Conservation (phyloP, 2,329 filamentous ascomycete species). For the Lanzia echinophila region DNA sequence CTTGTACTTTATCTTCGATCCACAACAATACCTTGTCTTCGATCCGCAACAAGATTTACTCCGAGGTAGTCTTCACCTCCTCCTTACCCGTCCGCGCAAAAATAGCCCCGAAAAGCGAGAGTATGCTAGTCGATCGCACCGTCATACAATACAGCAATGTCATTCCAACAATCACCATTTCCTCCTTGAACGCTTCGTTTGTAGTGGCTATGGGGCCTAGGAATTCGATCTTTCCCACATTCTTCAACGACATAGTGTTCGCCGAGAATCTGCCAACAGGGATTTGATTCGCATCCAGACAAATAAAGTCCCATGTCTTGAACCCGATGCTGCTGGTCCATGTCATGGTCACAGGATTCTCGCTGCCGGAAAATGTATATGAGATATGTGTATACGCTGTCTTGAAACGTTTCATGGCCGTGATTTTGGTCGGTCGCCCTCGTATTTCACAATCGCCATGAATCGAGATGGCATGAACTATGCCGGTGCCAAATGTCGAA, state of each 20-base stretch:
- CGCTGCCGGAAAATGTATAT: slow-evolving; percentile 6
- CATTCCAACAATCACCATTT: slow-evolving; percentile 15
- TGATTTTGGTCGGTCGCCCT: slow-evolving; percentile 8
- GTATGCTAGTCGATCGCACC: slow-evolving; percentile 4
- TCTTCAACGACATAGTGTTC: neutral
- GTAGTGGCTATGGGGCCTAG: neutral
- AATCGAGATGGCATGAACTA: slow-evolving; percentile 13
- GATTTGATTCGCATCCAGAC: neutral
- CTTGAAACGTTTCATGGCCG: slow-evolving; percentile 15
- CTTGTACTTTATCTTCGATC: too few relatives aligned
- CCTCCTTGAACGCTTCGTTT: slow-evolving; percentile 12
- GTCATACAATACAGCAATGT: slow-evolving; percentile 17
- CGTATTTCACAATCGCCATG: slow-evolving; percentile 13
- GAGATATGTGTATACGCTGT: slow-evolving; percentile 16
- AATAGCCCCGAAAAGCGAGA: neutral
- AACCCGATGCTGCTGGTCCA: neutral
- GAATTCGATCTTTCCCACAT: neutral
- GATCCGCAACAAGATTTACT: too few relatives aligned
- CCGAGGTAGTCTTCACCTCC: too few relatives aligned
- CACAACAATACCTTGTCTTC: too few relatives aligned
- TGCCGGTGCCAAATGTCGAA: slow-evolving; percentile 11
- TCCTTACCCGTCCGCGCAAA: neutral
- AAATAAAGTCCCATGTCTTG: slow-evolving; percentile 4
- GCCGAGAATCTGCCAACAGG: slow-evolving; percentile 1
- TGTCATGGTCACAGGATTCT: slow-evolving; percentile 11